Conservation (phyloP, 164 flowering plant species). For the Kingdonia uniflora region DNA sequence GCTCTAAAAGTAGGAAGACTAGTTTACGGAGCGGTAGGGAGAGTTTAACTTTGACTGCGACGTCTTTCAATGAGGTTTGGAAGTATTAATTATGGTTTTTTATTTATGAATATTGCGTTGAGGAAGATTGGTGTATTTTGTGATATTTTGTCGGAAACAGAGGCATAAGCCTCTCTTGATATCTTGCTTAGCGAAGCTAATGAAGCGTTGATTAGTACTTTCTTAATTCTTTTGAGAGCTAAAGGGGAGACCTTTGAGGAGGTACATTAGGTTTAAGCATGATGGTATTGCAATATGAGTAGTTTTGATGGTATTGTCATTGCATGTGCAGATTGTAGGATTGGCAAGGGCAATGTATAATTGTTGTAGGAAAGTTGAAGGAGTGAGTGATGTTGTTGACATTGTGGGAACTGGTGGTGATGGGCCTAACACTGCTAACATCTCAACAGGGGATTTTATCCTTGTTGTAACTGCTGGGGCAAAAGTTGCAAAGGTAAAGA, state of each 20-base stretch:
- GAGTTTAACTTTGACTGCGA: too few species aligned
- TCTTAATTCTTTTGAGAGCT: constrained; percentile 83
- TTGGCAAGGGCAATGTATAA: constrained; percentile 84
- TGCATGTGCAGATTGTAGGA: constrained; percentile 56
- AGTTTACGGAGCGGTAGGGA: too few species aligned
- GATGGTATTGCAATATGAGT: not conserved
- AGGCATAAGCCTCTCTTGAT: constrained; percentile 57
- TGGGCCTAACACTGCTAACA: constrained; percentile 91
- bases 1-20: too few species aligned
- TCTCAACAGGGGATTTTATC: constrained; percentile 92
- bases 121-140: too few species aligned
- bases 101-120: too few species aligned
- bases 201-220: constrained; percentile 81
- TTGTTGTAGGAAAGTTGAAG: constrained; percentile 61
- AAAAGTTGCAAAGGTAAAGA: constrained; percentile 80
- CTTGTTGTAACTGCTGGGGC: constrained; percentile 95
- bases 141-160: too few species aligned
- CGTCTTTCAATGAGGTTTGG: too few species aligned
- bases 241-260: constrained; percentile 95
- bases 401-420: constrained; percentile 99
- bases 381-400: constrained; percentile 66
- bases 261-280: constrained; percentile 23
- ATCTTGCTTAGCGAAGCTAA: constrained; percentile 52
- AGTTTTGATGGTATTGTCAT: not conserved
- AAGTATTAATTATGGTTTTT: too few species aligned